phyloP scores from a whole-genome alignment of 441 rosid species.

The Erysimum pusillum region DNA sequence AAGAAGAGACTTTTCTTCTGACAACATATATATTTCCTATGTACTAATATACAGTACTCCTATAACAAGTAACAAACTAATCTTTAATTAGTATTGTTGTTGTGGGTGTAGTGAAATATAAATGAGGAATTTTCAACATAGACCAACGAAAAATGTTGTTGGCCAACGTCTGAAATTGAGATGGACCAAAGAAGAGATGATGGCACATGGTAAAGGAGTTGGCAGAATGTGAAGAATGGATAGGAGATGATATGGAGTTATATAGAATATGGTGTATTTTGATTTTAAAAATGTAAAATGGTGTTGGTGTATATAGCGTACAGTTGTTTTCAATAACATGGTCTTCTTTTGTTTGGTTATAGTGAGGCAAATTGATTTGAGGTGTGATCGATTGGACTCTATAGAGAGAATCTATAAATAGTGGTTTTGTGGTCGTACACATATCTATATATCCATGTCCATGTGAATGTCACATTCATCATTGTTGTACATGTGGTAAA shows the following conservation, averaged over 20 bases:
- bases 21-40: neutral
- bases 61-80: slow-evolving; percentile 16
- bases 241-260: slow-evolving; percentile 37
- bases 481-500: slow-evolving; percentile 40
- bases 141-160: slow-evolving; percentile 46
- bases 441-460: slow-evolving; percentile 35
- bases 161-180: slow-evolving; percentile 39
- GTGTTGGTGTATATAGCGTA: slow-evolving; percentile 9
- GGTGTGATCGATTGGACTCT: slow-evolving; percentile 40
- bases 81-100: neutral
- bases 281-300: neutral
- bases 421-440: slow-evolving; percentile 44
- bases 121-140: neutral
- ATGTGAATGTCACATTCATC: slow-evolving; percentile 50
- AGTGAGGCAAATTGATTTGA: slow-evolving; percentile 37
- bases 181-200: slow-evolving; percentile 38
- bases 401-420: slow-evolving; percentile 38
- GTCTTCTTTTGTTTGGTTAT: slow-evolving; percentile 49
- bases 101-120: slow-evolving; percentile 2
- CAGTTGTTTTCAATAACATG: slow-evolving; percentile 44
- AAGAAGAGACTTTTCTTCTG: neutral
- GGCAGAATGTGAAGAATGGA: slow-evolving; percentile 47
- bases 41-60: neutral
- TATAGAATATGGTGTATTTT: neutral
- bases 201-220: slow-evolving; percentile 45